Evolutionary conservation across 768 basidiomycete genomes (phyloP).

Genomic region (Clitopilus passeckerianus): DNA sequence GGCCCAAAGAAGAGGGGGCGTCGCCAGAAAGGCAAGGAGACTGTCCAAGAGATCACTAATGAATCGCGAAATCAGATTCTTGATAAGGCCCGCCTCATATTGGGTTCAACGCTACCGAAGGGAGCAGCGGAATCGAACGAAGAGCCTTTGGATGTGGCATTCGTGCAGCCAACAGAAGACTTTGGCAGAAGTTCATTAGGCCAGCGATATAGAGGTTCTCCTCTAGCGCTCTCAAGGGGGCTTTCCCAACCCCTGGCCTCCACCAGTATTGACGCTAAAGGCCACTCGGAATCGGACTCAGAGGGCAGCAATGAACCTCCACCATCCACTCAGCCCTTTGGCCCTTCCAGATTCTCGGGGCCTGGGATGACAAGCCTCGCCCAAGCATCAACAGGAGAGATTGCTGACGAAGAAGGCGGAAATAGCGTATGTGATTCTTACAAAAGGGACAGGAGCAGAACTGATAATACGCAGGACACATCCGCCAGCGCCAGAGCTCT

Average conservation of each 20-base stretch:
- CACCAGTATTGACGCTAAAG: constrained; percentile 2
- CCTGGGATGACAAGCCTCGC: background rate
- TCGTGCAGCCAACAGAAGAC: constrained; percentile 24
- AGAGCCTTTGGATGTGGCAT: background rate
- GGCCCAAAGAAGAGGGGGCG: constrained; percentile 41
- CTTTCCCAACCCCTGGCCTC: background rate
- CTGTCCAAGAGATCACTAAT: constrained; percentile 21
- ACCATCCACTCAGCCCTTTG: constrained; percentile 23
- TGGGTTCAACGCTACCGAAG: constrained; percentile 15
- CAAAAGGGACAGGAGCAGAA: background rate
- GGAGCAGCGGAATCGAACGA: constrained; percentile 2
- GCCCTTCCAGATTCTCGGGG: constrained; percentile 18
- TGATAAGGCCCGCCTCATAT: constrained; percentile 27
- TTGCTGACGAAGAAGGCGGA: background rate
- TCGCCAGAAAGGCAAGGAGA: constrained; percentile 30
- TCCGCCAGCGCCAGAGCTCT: background rate
- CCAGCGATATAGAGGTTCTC: constrained; percentile 3
- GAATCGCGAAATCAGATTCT: constrained; percentile 8
- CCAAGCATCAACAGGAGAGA: background rate
- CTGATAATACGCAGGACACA: background rate
- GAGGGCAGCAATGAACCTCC: constrained; percentile 1
- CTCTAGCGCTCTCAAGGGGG: background rate
- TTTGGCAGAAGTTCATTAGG: constrained; percentile 36
- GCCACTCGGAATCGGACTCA: constrained; percentile 1
- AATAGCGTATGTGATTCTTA: background rate